Evolutionary conservation across 352 stramenopile species (phyloP).

Genomic region (Pythium vanterpoolii): DNA sequence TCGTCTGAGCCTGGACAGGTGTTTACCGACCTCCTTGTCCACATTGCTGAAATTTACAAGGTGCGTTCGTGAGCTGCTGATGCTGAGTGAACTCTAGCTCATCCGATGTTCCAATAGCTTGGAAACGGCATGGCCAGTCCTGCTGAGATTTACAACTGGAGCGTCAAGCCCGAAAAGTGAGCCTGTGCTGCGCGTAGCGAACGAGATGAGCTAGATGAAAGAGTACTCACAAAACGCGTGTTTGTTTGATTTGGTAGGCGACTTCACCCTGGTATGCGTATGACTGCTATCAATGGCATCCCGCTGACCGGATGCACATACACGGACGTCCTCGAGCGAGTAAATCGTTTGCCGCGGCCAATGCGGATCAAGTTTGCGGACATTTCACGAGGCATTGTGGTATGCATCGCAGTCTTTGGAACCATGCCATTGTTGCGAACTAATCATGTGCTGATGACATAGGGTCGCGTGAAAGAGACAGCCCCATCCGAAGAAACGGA

Average conservation of each 20-base stretch:
- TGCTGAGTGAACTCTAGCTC: neutral
- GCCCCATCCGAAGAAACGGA: slow-evolving; percentile 59
- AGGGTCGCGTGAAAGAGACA: slow-evolving; percentile 66
- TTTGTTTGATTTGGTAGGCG: slow-evolving; percentile 32
- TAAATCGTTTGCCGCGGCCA: slow-evolving; percentile 60
- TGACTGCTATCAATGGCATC: slow-evolving; percentile 80
- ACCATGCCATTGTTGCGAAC: neutral
- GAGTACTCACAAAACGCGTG: too few relatives aligned
- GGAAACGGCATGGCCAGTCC: slow-evolving; percentile 77
- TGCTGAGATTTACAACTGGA: slow-evolving; percentile 90
- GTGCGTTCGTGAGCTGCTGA: slow-evolving; percentile 3
- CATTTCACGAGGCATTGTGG: slow-evolving; percentile 78
- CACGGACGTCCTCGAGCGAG: slow-evolving; percentile 69
- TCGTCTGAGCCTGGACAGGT: slow-evolving; percentile 57
- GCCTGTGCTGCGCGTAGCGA: neutral
- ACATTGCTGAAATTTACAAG: slow-evolving; percentile 85
- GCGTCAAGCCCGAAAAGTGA: slow-evolving; percentile 83
- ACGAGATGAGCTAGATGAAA: neutral
- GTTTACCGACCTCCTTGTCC: slow-evolving; percentile 75
- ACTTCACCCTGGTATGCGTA: slow-evolving; percentile 73
- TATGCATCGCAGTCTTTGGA: slow-evolving; percentile 11
- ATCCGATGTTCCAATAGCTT: slow-evolving; percentile 38
- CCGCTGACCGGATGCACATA: slow-evolving; percentile 78
- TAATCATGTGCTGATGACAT: neutral
- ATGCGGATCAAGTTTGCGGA: slow-evolving; percentile 85